Evolutionary conservation across 2,329 filamentous ascomycete species (phyloP).

Genomic region (Fusarium coicis): DNA sequence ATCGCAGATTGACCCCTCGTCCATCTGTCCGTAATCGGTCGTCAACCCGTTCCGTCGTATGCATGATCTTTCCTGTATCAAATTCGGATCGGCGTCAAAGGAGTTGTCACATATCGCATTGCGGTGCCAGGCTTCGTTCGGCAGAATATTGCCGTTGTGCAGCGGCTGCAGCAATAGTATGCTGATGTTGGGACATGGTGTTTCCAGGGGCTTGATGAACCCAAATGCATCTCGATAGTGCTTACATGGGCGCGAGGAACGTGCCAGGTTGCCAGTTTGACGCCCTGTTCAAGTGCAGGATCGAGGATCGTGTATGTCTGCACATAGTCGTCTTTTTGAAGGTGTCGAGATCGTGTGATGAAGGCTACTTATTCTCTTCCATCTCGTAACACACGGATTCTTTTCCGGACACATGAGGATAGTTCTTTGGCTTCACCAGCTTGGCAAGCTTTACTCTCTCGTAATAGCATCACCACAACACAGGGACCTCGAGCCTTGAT

Average conservation of each 20-base stretch:
- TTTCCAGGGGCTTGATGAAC: not conserved
- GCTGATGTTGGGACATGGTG: not conserved
- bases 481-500: not conserved
- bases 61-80: not conserved
- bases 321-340: not conserved
- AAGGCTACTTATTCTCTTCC: not conserved
- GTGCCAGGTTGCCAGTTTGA: not conserved
- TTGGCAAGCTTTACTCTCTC: not conserved
- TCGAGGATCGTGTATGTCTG: not conserved
- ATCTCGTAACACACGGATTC: not conserved
- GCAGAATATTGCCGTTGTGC: not conserved
- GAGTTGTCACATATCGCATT: not conserved
- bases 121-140: not conserved
- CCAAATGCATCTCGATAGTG: not conserved
- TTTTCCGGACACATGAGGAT: not conserved
- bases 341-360: not conserved
- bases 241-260: not conserved
- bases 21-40: not conserved
- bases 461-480: not conserved
- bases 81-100: not conserved
- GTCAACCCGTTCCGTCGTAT: rapidly evolving
- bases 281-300: not conserved
- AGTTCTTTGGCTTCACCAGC: not conserved
- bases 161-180: not conserved
- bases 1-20: not conserved